Evolutionary conservation across 495 filamentous ascomycete genomes (phyloP).

Genomic region (Pseudevernia furfuracea): DNA sequence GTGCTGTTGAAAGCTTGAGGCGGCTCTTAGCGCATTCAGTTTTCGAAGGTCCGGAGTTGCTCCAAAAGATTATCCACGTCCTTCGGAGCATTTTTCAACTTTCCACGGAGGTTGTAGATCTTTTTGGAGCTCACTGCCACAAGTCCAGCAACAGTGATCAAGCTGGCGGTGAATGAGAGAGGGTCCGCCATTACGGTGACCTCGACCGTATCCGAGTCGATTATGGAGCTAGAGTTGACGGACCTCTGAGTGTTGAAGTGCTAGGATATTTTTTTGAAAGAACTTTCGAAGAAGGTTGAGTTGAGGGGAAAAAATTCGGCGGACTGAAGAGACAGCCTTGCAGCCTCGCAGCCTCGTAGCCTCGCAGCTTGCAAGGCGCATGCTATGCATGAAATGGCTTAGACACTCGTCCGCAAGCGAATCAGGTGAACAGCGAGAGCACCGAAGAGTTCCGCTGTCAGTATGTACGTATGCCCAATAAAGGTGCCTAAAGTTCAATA

Average conservation of each 20-base stretch:
- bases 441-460: too few species aligned
- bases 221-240: background rate
- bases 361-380: constrained; percentile 2
- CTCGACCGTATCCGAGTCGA: background rate
- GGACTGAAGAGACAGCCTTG: background rate
- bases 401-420: too few species aligned
- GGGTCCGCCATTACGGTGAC: constrained; percentile 1
- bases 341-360: constrained; percentile 1
- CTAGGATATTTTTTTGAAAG: background rate
- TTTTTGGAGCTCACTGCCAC: constrained; percentile 2
- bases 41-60: constrained; percentile 2
- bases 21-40: background rate
- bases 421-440: too few species aligned
- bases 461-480: too few species aligned
- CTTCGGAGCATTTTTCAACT: constrained; percentile 3
- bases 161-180: constrained; percentile 8
- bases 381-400: background rate
- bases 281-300: too few species aligned
- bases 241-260: background rate
- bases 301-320: background rate
- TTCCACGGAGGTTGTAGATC: background rate
- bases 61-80: constrained; percentile 11
- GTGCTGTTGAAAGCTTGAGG: too few species aligned
- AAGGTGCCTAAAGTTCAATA: too few species aligned
- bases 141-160: constrained; percentile 5